A percentile compares a stretch with the other conserved stretches of the same genome.
phyloP scores from a whole-genome alignment of 495 filamentous ascomycete species.

The Penicillium atrosanguineum region DNA sequence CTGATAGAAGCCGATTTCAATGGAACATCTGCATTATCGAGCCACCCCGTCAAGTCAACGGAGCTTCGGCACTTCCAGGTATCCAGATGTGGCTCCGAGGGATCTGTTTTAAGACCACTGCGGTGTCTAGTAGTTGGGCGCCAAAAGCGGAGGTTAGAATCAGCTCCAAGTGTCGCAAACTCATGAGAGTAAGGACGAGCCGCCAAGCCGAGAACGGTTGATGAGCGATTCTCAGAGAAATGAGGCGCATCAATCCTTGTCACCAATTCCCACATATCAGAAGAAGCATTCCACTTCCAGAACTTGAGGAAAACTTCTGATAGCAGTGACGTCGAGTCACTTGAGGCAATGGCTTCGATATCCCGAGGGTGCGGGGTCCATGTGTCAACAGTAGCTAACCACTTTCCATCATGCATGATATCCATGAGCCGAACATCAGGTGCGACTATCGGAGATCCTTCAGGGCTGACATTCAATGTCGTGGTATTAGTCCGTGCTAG shows the following conservation, averaged over 20 bases:
- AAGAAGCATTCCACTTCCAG: constrained; percentile 72
- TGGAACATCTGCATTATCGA: constrained; percentile 34
- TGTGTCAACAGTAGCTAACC: constrained; percentile 88
- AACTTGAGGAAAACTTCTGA: constrained; percentile 85
- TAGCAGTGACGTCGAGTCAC: constrained; percentile 21
- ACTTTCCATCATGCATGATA: constrained; percentile 75
- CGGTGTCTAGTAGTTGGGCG: constrained; percentile 60
- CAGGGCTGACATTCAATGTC: constrained; percentile 68
- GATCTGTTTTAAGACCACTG: constrained; percentile 57
- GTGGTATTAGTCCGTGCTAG: constrained; percentile 85
- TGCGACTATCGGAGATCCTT: constrained; percentile 63
- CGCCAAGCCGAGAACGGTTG: constrained; percentile 66
- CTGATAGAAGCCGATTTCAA: constrained; percentile 45
- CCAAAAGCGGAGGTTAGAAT: constrained; percentile 78
- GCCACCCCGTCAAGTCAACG: constrained; percentile 48
- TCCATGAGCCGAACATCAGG: constrained; percentile 71
- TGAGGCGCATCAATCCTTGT: constrained; percentile 85
- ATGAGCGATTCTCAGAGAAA: constrained; percentile 45
- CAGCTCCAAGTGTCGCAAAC: constrained; percentile 82
- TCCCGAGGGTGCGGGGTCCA: constrained; percentile 75
- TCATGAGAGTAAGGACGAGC: constrained; percentile 61
- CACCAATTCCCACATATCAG: constrained; percentile 66
- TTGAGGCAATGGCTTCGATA: constrained; percentile 48
- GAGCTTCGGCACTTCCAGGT: constrained; percentile 71
- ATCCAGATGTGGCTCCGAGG: constrained; percentile 50